phyloP scores from a whole-genome alignment of 2,329 filamentous ascomycete genomes.

The Karstenula rhodostoma region DNA sequence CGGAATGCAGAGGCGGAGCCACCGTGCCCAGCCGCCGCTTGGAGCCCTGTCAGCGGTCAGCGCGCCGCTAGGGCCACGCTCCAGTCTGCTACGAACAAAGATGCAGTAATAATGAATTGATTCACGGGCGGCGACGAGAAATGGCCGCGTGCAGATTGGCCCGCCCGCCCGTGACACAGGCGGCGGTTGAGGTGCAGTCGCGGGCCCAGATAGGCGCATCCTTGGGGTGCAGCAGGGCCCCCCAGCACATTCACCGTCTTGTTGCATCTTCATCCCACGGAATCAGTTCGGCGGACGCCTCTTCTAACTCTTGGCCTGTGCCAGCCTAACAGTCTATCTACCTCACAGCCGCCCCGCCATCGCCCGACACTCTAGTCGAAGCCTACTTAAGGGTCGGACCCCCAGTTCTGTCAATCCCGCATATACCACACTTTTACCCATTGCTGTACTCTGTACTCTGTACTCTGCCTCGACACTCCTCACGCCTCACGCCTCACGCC shows the following conservation, averaged over 20 bases:
- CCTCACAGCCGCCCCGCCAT: constrained; percentile 40
- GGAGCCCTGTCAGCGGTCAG: constrained; percentile 10
- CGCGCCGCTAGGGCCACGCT: background rate
- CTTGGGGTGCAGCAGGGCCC: constrained; percentile 3
- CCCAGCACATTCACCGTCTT: constrained; percentile 14
- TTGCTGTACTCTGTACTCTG: constrained; percentile 21
- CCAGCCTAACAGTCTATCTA: constrained; percentile 35
- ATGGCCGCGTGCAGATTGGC: constrained; percentile 11
- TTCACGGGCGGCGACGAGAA: constrained; percentile 4
- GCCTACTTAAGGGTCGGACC: constrained; percentile 30
- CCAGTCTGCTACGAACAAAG: constrained; percentile 12
- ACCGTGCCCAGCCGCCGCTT: constrained; percentile 35
- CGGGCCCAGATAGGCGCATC: constrained; percentile 7
- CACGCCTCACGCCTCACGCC: constrained; percentile 15
- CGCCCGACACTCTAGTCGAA: constrained; percentile 37
- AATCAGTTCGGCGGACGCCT: constrained; percentile 45
- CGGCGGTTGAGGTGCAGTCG: constrained; percentile 18
- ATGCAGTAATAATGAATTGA: background rate
- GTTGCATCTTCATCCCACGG: constrained; percentile 51
- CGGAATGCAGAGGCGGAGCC: constrained; percentile 42
- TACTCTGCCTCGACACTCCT: constrained; percentile 6
- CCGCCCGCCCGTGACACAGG: background rate
- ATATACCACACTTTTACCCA: constrained; percentile 23
- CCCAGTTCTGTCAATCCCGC: constrained; percentile 36
- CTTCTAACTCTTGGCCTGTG: constrained; percentile 36